Evolutionary conservation across 208 protist genomes (phyloP).

Genomic region (Entamoeba dispar): DNA sequence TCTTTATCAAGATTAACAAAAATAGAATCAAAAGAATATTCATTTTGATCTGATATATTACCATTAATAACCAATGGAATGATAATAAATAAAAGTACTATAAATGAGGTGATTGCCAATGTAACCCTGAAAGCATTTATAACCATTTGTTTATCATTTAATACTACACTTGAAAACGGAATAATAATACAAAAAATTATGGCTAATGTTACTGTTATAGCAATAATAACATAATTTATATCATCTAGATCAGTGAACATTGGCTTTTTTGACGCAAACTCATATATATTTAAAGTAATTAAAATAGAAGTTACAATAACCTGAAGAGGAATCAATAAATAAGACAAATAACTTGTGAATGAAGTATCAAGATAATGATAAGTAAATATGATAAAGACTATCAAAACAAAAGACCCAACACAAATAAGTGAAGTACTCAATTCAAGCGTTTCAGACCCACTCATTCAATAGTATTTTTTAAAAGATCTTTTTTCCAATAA

Average conservation of each 20-base stretch:
- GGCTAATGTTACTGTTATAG: neutral
- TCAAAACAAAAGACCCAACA: neutral
- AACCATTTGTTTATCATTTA: neutral
- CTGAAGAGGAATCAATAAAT: neutral
- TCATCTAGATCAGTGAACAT: neutral
- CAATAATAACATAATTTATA: neutral
- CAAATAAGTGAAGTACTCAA: neutral
- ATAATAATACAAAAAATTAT: neutral
- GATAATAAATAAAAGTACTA: neutral
- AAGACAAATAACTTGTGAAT: neutral
- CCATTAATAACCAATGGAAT: neutral
- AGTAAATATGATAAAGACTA: neutral
- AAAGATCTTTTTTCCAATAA: too few relatives aligned
- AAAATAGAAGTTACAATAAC: neutral
- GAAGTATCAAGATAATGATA: neutral
- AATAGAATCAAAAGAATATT: neutral
- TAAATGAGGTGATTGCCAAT: neutral
- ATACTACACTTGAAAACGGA: neutral
- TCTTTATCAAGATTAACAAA: neutral
- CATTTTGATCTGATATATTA: neutral
- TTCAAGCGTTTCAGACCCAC: neutral
- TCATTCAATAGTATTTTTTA: too few relatives aligned
- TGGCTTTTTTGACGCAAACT: neutral
- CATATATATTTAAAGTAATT: neutral
- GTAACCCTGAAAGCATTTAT: neutral